Conservation (phyloP, 1,284 basidiomycete species). For the Trametes sp. region DNA sequence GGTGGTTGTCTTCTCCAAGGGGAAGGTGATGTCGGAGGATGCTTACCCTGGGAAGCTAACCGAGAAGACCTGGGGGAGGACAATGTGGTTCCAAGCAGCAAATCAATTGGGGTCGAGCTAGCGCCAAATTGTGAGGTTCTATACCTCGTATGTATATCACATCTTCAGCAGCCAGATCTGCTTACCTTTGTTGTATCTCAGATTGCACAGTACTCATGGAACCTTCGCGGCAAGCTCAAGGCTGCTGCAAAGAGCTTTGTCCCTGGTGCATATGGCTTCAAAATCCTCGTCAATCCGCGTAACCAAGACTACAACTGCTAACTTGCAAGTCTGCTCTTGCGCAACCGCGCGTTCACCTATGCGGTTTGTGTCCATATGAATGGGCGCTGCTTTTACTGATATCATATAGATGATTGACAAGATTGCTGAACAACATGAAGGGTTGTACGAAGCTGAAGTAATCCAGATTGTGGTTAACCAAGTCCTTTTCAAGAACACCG, state of each 20-base stretch:
- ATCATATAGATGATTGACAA: background rate
- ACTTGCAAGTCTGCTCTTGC: background rate
- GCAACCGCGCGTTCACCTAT: background rate
- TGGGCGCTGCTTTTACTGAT: background rate
- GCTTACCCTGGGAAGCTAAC: no score
- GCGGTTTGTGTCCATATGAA: background rate
- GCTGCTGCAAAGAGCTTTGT: background rate
- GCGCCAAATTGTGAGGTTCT: background rate
- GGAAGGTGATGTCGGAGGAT: no score
- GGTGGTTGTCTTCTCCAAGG: no score
- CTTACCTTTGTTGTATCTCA: background rate
- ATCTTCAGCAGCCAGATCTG: background rate
- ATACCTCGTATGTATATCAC: background rate
- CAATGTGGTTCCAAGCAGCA: no score
- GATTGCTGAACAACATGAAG: background rate
- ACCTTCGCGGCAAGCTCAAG: slow-evolving; percentile 13
- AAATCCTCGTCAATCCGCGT: background rate
- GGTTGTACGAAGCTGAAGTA: slow-evolving; percentile 6
- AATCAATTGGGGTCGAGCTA: background rate
- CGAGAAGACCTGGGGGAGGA: no score
- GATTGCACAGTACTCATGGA: slow-evolving; percentile 9
- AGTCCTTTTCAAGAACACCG: slow-evolving; percentile 8
- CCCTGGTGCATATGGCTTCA: slow-evolving; percentile 2
- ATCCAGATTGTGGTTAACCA: slow-evolving; percentile 7
- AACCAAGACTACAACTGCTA: background rate